phyloP scores from a whole-genome alignment of 768 basidiomycete genomes.

The Pilatotrama ljubarskyi region DNA sequence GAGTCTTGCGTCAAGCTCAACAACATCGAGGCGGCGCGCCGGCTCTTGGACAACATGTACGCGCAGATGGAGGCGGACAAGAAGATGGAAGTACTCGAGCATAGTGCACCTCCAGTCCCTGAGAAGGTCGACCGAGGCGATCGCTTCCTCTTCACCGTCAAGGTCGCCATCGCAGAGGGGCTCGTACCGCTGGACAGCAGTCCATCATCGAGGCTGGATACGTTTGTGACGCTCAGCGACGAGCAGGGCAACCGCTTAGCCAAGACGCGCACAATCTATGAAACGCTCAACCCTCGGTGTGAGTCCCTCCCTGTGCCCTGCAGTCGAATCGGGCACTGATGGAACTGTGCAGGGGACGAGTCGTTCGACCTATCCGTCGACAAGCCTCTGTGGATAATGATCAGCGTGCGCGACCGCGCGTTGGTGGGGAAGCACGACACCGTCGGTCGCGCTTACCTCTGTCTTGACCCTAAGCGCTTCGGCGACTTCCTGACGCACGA shows the following conservation, averaged over 20 bases:
- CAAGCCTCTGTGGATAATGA: slow-evolving; percentile 95
- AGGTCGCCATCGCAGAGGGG: slow-evolving; percentile 89
- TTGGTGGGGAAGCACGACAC: slow-evolving; percentile 92
- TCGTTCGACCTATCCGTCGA: slow-evolving; percentile 94
- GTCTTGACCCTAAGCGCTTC: slow-evolving; percentile 85
- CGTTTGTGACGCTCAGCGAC: slow-evolving; percentile 93
- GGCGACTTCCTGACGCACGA: slow-evolving; percentile 91
- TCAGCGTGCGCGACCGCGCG: slow-evolving; percentile 88
- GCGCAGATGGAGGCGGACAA: slow-evolving; percentile 88
- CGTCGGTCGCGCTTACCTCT: slow-evolving; percentile 88
- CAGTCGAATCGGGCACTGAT: background rate
- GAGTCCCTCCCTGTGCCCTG: slow-evolving; percentile 30
- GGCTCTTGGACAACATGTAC: slow-evolving; percentile 92
- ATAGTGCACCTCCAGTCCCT: slow-evolving; percentile 65
- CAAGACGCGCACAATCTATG: slow-evolving; percentile 96
- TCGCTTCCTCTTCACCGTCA: slow-evolving; percentile 88
- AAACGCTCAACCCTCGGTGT: slow-evolving; percentile 89
- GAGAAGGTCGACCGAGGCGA: slow-evolving; percentile 61
- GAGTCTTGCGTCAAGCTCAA: slow-evolving; percentile 97
- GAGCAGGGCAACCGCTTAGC: slow-evolving; percentile 86
- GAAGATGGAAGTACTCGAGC: slow-evolving; percentile 62
- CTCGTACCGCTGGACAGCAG: slow-evolving; percentile 76
- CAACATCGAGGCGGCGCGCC: slow-evolving; percentile 91
- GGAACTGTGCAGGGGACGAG: slow-evolving; percentile 76
- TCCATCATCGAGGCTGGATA: slow-evolving; percentile 81